Percentiles rank a stretch among this genome's conserved stretches.
These are phyloP conservation scores for Tillandsia leiboldiana DNA, from an alignment of 176 grass and related monocot genomes.

Conservation along the genomic window DNA sequence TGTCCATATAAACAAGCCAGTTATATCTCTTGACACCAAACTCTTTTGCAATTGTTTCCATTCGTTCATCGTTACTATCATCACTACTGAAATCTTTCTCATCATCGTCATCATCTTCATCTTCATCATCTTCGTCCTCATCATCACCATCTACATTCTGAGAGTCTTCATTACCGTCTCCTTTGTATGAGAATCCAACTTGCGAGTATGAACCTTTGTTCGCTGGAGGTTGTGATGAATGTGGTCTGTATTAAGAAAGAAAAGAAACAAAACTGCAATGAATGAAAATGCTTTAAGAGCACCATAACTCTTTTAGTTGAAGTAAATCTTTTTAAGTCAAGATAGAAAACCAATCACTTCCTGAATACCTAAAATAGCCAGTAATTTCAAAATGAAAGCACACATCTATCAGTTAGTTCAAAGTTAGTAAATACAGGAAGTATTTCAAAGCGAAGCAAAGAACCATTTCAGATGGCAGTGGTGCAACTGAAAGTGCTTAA, in stretches of 20 bases:
- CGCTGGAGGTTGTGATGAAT: slow-evolving; percentile 50
- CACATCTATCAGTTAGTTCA: too few relatives aligned
- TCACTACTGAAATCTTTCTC: slow-evolving; percentile 93
- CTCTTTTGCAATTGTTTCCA: slow-evolving; percentile 93
- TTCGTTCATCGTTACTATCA: slow-evolving; percentile 87
- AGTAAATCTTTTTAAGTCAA: too few relatives aligned
- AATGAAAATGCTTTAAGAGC: neutral
- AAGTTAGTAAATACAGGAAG: too few relatives aligned
- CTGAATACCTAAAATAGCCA: too few relatives aligned
- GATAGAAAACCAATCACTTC: too few relatives aligned
- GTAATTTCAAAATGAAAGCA: too few relatives aligned
- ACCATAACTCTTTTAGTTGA: too few relatives aligned
- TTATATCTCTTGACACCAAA: slow-evolving; percentile 96
- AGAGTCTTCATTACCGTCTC: slow-evolving; percentile 51
- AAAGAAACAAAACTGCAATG: slow-evolving; percentile 2
- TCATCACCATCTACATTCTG: slow-evolving; percentile 61
- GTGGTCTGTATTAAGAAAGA: slow-evolving; percentile 43
- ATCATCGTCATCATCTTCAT: slow-evolving; percentile 54
- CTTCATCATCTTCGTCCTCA: slow-evolving; percentile 77
- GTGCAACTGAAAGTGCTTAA: too few relatives aligned
- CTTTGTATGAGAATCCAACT: slow-evolving; percentile 91
- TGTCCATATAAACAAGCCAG: slow-evolving; percentile 98
- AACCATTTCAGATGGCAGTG: too few relatives aligned
- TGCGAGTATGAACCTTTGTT: slow-evolving; percentile 95
- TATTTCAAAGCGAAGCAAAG: too few relatives aligned